phyloP scores from a whole-genome alignment of 257 asterid genomes.

The Orobanche coerulescens region DNA sequence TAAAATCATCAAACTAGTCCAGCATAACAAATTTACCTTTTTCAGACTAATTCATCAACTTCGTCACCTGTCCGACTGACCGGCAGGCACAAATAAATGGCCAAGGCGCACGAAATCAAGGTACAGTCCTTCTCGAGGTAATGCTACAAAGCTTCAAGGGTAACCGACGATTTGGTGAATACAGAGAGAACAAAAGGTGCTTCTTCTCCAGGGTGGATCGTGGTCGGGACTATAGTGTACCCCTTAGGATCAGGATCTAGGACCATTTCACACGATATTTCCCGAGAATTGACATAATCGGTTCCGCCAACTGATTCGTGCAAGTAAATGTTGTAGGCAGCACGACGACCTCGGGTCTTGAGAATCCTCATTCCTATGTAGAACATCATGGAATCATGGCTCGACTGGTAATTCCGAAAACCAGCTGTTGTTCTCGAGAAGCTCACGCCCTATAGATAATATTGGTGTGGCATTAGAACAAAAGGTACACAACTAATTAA shows the following conservation, averaged over 20 bases:
- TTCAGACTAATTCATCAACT: conserved; percentile 13
- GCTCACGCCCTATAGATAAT: conserved; percentile 75
- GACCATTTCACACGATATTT: conserved; percentile 99
- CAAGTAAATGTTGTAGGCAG: conserved; percentile 85
- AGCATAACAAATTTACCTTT: conserved; percentile 25
- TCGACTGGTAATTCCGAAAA: conserved; percentile 88
- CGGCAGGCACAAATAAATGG: conserved; percentile 21
- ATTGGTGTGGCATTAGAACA: conserved; percentile 7
- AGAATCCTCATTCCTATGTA: conserved; percentile 97
- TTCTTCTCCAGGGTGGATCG: conserved; percentile 99
- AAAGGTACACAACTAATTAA: not conserved
- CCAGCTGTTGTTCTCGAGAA: conserved; percentile 98
- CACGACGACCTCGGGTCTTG: conserved; percentile 95
- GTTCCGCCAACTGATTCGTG: conserved; percentile 99
- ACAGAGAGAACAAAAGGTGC: conserved; percentile 96
- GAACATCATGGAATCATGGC: conserved; percentile 93
- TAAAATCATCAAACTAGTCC: not conserved
- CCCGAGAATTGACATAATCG: conserved; percentile 92
- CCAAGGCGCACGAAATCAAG: conserved; percentile 19
- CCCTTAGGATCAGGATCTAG: conserved; percentile 98
- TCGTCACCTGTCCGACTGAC: conserved; percentile 1
- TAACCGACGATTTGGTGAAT: conserved; percentile 81
- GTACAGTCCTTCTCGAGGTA: conserved; percentile 12
- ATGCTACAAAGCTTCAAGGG: conserved; percentile 75
- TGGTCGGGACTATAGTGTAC: conserved; percentile 96